Evolutionary conservation across 106 monocot genomes (phyloP).

Genomic region (Phalaenopsis equestris): DNA sequence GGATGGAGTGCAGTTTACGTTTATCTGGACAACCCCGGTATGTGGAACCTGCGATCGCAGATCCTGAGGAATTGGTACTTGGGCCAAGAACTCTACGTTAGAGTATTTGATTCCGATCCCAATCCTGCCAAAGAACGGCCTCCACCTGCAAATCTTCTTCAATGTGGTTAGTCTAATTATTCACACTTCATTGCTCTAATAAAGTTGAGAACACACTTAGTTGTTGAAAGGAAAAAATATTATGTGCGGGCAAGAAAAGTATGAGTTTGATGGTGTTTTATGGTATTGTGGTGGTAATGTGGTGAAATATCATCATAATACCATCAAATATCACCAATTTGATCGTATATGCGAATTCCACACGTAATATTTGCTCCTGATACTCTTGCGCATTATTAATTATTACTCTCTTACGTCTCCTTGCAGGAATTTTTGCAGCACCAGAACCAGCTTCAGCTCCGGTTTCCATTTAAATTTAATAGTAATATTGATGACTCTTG

Average conservation of each 20-base stretch:
- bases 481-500: no score
- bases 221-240: no score
- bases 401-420: not conserved
- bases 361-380: no score
- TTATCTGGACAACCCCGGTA: conserved; percentile 38
- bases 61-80: conserved; percentile 30
- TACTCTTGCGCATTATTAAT: not conserved
- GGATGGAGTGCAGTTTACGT: conserved; percentile 42
- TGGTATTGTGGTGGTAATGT: no score
- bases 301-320: no score
- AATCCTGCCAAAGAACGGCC: conserved; percentile 31
- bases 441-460: not conserved
- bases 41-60: conserved; percentile 50
- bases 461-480: not conserved
- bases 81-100: conserved; percentile 36
- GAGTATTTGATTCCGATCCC: conserved; percentile 32
- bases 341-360: no score
- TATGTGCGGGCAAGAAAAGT: no score
- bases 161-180: conserved; percentile 22
- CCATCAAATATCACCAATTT: no score
- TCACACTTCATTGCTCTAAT: no score
- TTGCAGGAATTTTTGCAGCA: not conserved
- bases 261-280: no score
- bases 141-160: conserved; percentile 33
- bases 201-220: no score